phyloP scores from a whole-genome alignment of 2,329 filamentous ascomycete species.

The Fusarium keratoplasticum region DNA sequence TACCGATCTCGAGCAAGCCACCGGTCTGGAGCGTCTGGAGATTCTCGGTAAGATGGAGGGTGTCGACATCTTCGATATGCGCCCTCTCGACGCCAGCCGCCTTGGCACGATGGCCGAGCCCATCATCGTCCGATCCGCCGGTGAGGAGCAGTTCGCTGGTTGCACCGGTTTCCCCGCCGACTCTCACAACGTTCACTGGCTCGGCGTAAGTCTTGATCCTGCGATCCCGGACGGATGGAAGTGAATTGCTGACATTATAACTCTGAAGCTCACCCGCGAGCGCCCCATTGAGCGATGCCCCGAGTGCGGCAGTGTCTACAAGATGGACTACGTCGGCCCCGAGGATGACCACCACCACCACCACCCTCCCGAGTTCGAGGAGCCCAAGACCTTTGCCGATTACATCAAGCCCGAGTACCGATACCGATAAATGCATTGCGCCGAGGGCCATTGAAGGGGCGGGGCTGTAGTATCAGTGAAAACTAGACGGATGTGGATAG shows the following conservation, averaged over 20 bases:
- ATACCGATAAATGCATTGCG: slow-evolving; percentile 65
- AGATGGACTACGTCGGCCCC: slow-evolving; percentile 96
- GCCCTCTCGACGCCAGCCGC: slow-evolving; percentile 90
- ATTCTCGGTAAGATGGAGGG: slow-evolving; percentile 99
- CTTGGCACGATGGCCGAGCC: slow-evolving; percentile 92
- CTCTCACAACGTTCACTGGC: slow-evolving; percentile 91
- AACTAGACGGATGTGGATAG: slow-evolving; percentile 39
- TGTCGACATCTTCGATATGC: slow-evolving; percentile 98
- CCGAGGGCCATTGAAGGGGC: slow-evolving; percentile 20
- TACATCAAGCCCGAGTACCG: slow-evolving; percentile 95
- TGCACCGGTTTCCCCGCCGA: slow-evolving; percentile 96
- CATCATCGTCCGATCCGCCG: slow-evolving; percentile 89
- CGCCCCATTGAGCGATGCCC: slow-evolving; percentile 95
- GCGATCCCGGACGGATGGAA: slow-evolving; percentile 26
- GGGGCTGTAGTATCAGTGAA: slow-evolving; percentile 41
- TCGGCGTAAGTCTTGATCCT: slow-evolving; percentile 74
- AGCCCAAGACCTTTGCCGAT: slow-evolving; percentile 97
- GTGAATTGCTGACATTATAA: slow-evolving; percentile 24
- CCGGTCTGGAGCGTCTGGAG: slow-evolving; percentile 97
- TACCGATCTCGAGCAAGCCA: slow-evolving; percentile 94
- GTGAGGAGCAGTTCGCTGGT: slow-evolving; percentile 95
- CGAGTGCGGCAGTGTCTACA: slow-evolving; percentile 96
- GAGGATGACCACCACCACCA: slow-evolving; percentile 76
- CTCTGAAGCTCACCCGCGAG: slow-evolving; percentile 79
- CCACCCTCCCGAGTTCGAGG: slow-evolving; percentile 74